Evolutionary conservation across 441 rosid genomes (phyloP), one percentile per base, ranked within the genome.

Genomic region (Francoa sonchifolia): DNA sequence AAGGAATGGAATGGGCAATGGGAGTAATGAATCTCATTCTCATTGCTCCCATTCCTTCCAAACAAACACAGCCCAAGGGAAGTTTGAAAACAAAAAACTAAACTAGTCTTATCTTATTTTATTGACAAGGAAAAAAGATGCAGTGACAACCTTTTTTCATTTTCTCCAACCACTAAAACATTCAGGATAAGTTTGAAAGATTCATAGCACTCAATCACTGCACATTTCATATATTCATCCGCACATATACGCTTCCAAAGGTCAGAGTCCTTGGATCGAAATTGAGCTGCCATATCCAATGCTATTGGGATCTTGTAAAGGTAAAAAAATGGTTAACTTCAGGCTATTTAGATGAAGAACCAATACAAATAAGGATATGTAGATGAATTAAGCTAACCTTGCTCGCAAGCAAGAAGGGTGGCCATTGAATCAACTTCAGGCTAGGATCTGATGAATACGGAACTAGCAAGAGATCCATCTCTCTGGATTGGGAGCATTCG

Each of bases 161-260:
- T 76, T 63, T 89, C 98, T 50, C 98, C 96, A 58, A 71, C 69
- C 15, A 89, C 87, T 65, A 82, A 65, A 51, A 76, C 64, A 35
- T 76, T 73, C 59, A 90, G 64, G 35, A 85, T 71, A 59, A 68
- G 78, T 61, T 90, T 90, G 52, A 90, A 69, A 42, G 96, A 79
- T 61, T 85, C 98, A 30, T 85, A 90, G 72, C 98, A 85, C 72
- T 90, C 98, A 39, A 79, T 77, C 21, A 90, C 94, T 34, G 94
- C 94, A 69, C 96, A 90, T 66, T 90, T 90, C 98, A 90, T 77
- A 71, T 82, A 90, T 32, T 90, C 98, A 54, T 90, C 98, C 3
- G 82, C 83, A 42, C 93, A 85, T 50, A 85, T 82, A 45, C 94
- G 94, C 71, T 74, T 82, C 98, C 98, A 90, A 27, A 90, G 94